Evolutionary conservation across 306 rosid species (phyloP).

Genomic region (Canavalia ensiformis): DNA sequence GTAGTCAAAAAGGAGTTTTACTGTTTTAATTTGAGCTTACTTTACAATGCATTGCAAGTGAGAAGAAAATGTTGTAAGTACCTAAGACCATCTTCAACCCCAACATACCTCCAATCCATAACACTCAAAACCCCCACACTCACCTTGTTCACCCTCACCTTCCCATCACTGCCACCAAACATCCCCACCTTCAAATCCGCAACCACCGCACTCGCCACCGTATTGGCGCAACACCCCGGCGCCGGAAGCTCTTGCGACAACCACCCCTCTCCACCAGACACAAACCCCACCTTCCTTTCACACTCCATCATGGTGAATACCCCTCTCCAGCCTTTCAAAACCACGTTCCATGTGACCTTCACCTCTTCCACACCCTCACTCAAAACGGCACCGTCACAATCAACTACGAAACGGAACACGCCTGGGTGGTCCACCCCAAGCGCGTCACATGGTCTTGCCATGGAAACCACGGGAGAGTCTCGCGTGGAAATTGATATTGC

Average conservation of each 20-base stretch:
- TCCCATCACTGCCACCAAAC: constrained; percentile 15
- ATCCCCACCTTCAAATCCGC: constrained; percentile 66
- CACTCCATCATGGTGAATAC: constrained; percentile 69
- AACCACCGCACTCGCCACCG: constrained; percentile 59
- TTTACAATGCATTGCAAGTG: not conserved
- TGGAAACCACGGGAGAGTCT: not conserved
- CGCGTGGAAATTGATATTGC: constrained; percentile 44
- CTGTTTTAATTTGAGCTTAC: too few relatives aligned
- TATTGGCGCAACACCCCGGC: constrained; percentile 58
- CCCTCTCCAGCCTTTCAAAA: constrained; percentile 71
- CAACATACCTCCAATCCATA: constrained; percentile 69
- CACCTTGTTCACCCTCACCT: constrained; percentile 48
- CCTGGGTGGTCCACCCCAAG: constrained; percentile 42
- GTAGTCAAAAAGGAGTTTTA: too few relatives aligned
- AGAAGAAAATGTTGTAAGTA: constrained; percentile 72
- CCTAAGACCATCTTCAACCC: constrained; percentile 68
- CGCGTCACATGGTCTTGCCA: not conserved
- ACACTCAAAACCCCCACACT: constrained; percentile 68
- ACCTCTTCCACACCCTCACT: constrained; percentile 47
- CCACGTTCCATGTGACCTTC: constrained; percentile 70
- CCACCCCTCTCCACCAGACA: constrained; percentile 58
- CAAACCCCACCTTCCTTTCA: constrained; percentile 52
- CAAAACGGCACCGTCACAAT: not conserved
- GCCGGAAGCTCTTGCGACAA: constrained; percentile 69
- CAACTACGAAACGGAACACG: constrained; percentile 56